phyloP scores from a whole-genome alignment of 2,329 filamentous ascomycete species.

The Alternaria rosae region DNA sequence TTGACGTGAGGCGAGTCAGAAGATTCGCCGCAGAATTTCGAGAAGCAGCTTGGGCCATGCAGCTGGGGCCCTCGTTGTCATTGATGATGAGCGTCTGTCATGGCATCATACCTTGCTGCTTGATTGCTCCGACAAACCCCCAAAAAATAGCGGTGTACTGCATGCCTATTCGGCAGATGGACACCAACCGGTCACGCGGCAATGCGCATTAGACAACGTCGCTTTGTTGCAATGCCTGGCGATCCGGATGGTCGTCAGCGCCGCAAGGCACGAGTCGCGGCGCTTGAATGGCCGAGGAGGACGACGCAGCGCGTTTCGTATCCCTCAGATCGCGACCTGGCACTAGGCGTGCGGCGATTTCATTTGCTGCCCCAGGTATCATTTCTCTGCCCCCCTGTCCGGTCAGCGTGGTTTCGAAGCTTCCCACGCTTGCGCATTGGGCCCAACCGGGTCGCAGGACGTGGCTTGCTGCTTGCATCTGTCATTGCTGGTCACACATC shows the following conservation, averaged over 20 bases:
- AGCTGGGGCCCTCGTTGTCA: slow-evolving; percentile 17
- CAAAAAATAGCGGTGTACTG: slow-evolving; percentile 45
- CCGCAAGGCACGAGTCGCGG: slow-evolving; percentile 76
- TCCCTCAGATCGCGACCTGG: slow-evolving; percentile 19
- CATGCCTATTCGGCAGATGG: slow-evolving; percentile 10
- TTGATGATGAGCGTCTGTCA: slow-evolving; percentile 20
- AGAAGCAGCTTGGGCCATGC: slow-evolving; percentile 37
- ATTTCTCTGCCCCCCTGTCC: slow-evolving; percentile 24
- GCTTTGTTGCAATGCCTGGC: slow-evolving; percentile 29
- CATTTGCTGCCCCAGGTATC: slow-evolving; percentile 43
- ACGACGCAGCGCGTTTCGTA: slow-evolving; percentile 40
- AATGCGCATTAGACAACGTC: slow-evolving; percentile 22
- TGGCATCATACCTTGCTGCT: slow-evolving; percentile 34
- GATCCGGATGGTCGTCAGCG: slow-evolving; percentile 30
- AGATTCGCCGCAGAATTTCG: slow-evolving; percentile 34
- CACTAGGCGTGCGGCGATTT: slow-evolving; percentile 29
- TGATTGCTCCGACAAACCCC: slow-evolving; percentile 31
- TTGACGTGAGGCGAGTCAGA: slow-evolving; percentile 38
- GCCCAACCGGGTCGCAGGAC: slow-evolving; percentile 32
- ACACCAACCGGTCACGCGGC: slow-evolving; percentile 24
- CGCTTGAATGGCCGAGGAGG: slow-evolving; percentile 52
- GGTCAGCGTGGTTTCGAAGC: slow-evolving; percentile 33
- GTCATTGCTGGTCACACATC: slow-evolving; percentile 23
- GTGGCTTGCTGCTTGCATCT: slow-evolving; percentile 19
- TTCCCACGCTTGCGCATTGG: slow-evolving; percentile 28